Percentiles rank a stretch among this genome's conserved stretches.
Evolutionary conservation across 805 yeast species (phyloP).

Genomic region (Lipomyces sp.): DNA sequence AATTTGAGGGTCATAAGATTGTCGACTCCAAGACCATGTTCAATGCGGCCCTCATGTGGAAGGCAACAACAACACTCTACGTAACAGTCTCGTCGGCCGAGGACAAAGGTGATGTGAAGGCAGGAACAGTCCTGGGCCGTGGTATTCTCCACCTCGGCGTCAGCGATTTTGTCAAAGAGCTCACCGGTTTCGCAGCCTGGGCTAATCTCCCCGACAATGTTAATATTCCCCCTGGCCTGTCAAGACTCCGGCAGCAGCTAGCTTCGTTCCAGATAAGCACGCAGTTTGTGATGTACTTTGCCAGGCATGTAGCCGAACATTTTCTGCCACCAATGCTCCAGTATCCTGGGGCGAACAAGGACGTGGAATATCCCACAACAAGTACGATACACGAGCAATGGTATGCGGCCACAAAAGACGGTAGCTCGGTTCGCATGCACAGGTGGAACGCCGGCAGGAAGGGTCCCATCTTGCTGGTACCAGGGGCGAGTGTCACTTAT

Average conservation of each 20-base stretch:
- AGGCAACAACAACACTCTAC: slow-evolving; percentile 1
- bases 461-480: not conserved
- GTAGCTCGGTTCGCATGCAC: not conserved
- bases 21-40: not conserved
- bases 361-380: not conserved
- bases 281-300: not conserved
- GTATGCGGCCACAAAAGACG: not conserved
- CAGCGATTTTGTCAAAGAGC: slow-evolving; percentile 2
- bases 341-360: not conserved
- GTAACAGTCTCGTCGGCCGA: not conserved
- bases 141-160: slow-evolving; percentile 3
- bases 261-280: slow-evolving; percentile 1
- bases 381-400: not conserved
- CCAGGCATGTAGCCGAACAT: not conserved
- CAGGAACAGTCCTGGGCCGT: not conserved
- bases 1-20: slow-evolving; percentile 1
- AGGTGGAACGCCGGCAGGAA: slow-evolving; percentile 1
- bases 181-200: slow-evolving; percentile 3
- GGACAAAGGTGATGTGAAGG: not conserved
- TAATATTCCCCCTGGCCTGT: not conserved
- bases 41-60: not conserved
- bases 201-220: not conserved
- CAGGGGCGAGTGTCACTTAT: not conserved
- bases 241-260: not conserved
- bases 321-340: not conserved